These are phyloP conservation scores for Paraglomus occultum DNA, from an alignment of 192 early-diverging fungal species.

Conservation along the genomic window DNA sequence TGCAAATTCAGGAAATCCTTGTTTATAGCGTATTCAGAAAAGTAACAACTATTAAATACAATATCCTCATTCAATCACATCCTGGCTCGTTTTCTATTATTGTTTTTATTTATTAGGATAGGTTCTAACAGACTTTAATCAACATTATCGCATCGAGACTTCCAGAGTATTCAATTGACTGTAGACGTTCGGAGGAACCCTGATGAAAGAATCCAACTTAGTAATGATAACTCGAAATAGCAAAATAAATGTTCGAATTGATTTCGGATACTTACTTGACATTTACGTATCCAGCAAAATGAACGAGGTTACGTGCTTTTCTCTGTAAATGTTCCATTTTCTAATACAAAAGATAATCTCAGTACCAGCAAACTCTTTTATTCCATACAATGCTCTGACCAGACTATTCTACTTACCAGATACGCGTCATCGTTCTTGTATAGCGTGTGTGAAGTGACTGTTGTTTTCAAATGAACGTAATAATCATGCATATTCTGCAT, in stretches of 20 bases:
- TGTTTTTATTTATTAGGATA: too few species aligned
- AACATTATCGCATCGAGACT: conserved; percentile 6
- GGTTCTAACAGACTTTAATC: too few species aligned
- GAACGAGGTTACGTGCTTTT: conserved; percentile 8
- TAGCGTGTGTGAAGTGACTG: not conserved
- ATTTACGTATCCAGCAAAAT: conserved; percentile 23
- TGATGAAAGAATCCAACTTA: not conserved
- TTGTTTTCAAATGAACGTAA: conserved; percentile 56
- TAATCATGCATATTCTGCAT: conserved; percentile 66
- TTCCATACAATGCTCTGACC: not conserved
- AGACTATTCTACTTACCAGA: conserved; percentile 9
- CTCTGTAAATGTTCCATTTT: not conserved
- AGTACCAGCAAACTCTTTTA: not conserved
- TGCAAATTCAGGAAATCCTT: too few species aligned
- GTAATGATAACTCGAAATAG: not conserved
- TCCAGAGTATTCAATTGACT: not conserved
- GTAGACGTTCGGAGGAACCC: not conserved
- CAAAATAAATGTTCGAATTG: not conserved
- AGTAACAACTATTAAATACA: too few species aligned
- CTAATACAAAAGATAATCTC: not conserved
- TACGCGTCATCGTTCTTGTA: not conserved
- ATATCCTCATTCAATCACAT: too few species aligned
- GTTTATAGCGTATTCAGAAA: too few species aligned
- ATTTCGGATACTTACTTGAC: conserved; percentile 1
- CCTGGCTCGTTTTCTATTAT: too few species aligned